These are phyloP conservation scores for Monosporascus sp. DNA, from an alignment of 2,329 filamentous ascomycete species.

Conservation along the genomic window DNA sequence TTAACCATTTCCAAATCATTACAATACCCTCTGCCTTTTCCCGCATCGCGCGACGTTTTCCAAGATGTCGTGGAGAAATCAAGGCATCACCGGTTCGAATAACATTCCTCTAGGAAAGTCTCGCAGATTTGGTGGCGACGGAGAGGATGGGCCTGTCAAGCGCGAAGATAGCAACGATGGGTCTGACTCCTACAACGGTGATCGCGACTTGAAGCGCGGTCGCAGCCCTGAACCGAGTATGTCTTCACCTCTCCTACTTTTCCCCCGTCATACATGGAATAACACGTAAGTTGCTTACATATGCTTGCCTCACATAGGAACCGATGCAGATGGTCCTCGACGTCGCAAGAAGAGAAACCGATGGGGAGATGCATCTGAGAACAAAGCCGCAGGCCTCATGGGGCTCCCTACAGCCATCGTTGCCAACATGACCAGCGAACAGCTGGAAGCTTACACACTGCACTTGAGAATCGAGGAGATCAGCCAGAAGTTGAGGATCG, in stretches of 20 bases:
- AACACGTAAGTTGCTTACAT: conserved; percentile 14
- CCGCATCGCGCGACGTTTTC: conserved; percentile 1
- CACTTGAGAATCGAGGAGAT: conserved; percentile 98
- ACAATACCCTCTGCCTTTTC: not conserved
- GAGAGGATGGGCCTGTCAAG: conserved; percentile 28
- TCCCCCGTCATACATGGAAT: not conserved
- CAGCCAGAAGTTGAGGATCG: conserved; percentile 97
- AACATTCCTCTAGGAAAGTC: conserved; percentile 90
- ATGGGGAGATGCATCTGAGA: conserved; percentile 96
- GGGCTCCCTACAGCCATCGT: conserved; percentile 93
- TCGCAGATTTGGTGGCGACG: conserved; percentile 69
- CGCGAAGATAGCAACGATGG: conserved; percentile 23
- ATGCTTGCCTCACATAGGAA: conserved; percentile 32
- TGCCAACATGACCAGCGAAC: conserved; percentile 96
- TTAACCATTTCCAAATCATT: not conserved
- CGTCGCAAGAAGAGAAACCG: conserved; percentile 97
- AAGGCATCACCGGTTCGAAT: conserved; percentile 95
- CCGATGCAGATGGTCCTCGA: conserved; percentile 68
- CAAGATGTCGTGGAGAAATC: conserved; percentile 61
- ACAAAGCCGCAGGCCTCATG: conserved; percentile 98
- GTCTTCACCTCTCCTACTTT: conserved; percentile 24
- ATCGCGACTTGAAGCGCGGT: conserved; percentile 70
- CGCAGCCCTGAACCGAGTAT: conserved; percentile 81
- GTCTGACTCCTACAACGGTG: conserved; percentile 34
- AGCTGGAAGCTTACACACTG: conserved; percentile 93